These are phyloP conservation scores for Solanum commersonii DNA, from an alignment of 257 asterid species.

Conservation along the genomic window DNA sequence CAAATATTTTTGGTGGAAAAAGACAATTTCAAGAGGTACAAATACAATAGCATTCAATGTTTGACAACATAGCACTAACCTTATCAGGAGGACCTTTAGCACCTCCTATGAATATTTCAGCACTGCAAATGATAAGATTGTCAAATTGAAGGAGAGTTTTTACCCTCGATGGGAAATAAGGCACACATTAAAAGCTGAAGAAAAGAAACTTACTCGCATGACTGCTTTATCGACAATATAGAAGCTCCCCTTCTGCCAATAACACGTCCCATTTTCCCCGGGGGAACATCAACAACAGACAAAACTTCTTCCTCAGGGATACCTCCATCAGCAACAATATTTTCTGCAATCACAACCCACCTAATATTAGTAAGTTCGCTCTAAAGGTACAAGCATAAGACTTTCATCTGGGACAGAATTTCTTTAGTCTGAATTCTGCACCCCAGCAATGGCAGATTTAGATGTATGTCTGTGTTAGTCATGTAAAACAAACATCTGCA, in stretches of 20 bases:
- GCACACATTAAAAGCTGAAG: not conserved
- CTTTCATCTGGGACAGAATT: not conserved
- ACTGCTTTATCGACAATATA: conserved; percentile 68
- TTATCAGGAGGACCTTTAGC: conserved; percentile 84
- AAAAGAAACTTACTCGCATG: conserved; percentile 63
- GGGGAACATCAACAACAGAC: conserved; percentile 80
- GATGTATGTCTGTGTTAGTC: not conserved
- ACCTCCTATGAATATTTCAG: conserved; percentile 89
- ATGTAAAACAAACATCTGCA: not conserved
- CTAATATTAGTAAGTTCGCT: not conserved
- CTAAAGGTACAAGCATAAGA: not conserved
- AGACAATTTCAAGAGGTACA: not conserved
- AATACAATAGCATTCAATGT: not conserved
- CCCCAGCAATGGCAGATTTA: not conserved
- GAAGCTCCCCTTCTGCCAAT: conserved; percentile 81
- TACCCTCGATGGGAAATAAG: not conserved
- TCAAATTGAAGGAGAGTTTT: not conserved
- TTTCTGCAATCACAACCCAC: conserved; percentile 39
- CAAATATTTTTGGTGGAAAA: not conserved
- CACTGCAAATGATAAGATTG: conserved; percentile 47
- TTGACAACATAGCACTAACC: conserved; percentile 33
- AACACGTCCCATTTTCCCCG: conserved; percentile 83
- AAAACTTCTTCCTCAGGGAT: conserved; percentile 74
- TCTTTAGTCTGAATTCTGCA: not conserved
- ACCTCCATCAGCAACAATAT: conserved; percentile 31